These are phyloP conservation scores for Haematococcus sp. DNA, from an alignment of 139 green algal species.

Conservation along the genomic window DNA sequence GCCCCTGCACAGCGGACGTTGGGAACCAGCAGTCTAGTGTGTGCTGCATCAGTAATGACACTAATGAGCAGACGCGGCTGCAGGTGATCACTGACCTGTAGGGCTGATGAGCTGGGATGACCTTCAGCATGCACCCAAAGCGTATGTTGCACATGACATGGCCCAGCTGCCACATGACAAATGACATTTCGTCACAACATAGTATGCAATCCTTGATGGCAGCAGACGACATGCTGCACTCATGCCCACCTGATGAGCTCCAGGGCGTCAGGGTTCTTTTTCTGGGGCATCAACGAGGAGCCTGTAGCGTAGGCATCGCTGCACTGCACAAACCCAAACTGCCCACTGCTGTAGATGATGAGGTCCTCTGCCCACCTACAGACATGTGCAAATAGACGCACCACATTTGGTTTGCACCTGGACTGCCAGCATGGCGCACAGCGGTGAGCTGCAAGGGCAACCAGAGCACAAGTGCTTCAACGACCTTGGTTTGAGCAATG, in stretches of 20 bases:
- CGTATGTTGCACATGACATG: too few species aligned
- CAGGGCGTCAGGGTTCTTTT: conserved; percentile 99
- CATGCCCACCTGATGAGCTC: conserved; percentile 96
- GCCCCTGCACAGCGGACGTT: conserved; percentile 37
- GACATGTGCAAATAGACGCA: neutral
- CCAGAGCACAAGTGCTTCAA: neutral
- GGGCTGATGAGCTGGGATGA: too few species aligned
- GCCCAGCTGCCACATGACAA: too few species aligned
- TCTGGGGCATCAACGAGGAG: conserved; percentile 97
- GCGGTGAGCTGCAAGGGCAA: neutral
- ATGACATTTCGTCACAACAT: too few species aligned
- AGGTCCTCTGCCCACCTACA: conserved; percentile 92
- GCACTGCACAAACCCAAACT: conserved; percentile 91
- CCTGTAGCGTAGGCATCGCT: conserved; percentile 94
- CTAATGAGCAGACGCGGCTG: too few species aligned
- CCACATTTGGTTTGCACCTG: too few species aligned
- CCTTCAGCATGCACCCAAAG: too few species aligned
- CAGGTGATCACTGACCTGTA: too few species aligned
- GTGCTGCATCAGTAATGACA: neutral
- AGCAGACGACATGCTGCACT: too few species aligned
- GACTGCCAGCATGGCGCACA: too few species aligned
- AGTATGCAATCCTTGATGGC: too few species aligned
- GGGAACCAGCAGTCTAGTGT: neutral
- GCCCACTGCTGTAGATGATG: conserved; percentile 91
- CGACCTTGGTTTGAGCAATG: too few species aligned